These are phyloP conservation scores for Melanogaster broomeanus DNA, from an alignment of 768 basidiomycete species.

Conservation along the genomic window DNA sequence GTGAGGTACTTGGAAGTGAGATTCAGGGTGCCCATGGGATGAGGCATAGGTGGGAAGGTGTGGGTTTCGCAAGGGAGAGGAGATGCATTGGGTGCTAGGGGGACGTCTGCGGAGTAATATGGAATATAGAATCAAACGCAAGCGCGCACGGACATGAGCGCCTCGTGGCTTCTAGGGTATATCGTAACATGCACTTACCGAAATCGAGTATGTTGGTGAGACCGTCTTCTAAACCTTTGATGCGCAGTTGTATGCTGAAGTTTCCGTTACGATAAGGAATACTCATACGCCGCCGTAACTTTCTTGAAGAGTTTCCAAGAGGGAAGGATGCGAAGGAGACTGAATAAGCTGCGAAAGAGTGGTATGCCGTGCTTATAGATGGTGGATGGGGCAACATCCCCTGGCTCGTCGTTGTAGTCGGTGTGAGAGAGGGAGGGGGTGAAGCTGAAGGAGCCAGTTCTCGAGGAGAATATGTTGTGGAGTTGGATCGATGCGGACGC, in stretches of 20 bases:
- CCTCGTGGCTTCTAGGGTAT: conserved; percentile 31
- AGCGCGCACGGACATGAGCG: conserved; percentile 31
- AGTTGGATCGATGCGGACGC: conserved; percentile 66
- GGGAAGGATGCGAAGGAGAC: conserved; percentile 71
- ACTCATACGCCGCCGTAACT: conserved; percentile 45
- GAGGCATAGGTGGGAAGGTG: conserved; percentile 65
- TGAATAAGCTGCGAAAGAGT: conserved; percentile 73
- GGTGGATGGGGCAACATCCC: conserved; percentile 66
- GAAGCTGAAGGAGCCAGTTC: conserved; percentile 62
- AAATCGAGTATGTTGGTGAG: conserved; percentile 35
- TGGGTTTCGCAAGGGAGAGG: conserved; percentile 54
- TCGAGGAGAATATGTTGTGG: conserved; percentile 74
- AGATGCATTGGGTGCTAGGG: conserved; percentile 40
- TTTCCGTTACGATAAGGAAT: conserved; percentile 41
- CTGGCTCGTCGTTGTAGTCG: conserved; percentile 24
- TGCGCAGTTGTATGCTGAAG: conserved; percentile 50
- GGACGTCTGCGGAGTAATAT: conserved; percentile 33
- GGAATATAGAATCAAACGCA: conserved; percentile 4
- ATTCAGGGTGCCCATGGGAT: conserved; percentile 64
- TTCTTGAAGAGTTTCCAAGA: conserved; percentile 74
- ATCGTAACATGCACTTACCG: conserved; percentile 35
- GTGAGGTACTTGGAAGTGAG: conserved; percentile 67
- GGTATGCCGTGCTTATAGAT: conserved; percentile 87
- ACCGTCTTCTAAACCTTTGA: conserved; percentile 37
- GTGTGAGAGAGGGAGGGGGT: conserved; percentile 20